Evolutionary conservation across 75 land plant species (phyloP).

Genomic region (Pinus albicaulis): DNA sequence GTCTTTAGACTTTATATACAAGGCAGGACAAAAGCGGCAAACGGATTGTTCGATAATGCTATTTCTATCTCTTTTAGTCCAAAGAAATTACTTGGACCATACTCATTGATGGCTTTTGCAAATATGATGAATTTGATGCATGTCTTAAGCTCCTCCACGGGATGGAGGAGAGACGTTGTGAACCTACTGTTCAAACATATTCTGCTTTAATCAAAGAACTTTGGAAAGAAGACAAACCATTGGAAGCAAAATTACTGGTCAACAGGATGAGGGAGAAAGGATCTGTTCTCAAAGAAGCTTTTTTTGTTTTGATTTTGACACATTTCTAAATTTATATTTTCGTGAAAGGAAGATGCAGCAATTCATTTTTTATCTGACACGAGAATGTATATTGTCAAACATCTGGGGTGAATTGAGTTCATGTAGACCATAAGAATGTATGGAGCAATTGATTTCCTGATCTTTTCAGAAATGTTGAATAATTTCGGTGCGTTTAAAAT

Average conservation of each 20-base stretch:
- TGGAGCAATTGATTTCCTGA: neutral
- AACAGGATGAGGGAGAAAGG: conserved; percentile 34
- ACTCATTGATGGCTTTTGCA: conserved; percentile 52
- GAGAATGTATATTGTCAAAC: neutral
- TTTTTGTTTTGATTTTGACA: neutral
- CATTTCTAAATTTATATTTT: neutral
- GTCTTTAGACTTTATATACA: conserved; percentile 36
- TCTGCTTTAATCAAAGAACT: conserved; percentile 10
- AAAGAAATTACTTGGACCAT: conserved; percentile 69
- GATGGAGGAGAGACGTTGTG: conserved; percentile 36
- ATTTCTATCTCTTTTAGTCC: conserved; percentile 37
- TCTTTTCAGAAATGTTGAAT: neutral
- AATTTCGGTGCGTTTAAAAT: neutral
- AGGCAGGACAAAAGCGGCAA: conserved; percentile 33
- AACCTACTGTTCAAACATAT: conserved; percentile 31
- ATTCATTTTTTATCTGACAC: neutral
- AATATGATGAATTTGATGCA: conserved; percentile 34
- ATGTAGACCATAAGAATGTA: conserved; percentile 1
- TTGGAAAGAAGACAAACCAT: conserved; percentile 30
- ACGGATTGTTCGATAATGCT: conserved; percentile 25
- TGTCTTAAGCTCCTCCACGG: conserved; percentile 43
- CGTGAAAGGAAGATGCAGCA: neutral
- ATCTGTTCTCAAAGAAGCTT: neutral
- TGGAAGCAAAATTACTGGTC: conserved; percentile 32
- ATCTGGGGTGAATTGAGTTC: neutral